phyloP scores from a whole-genome alignment of 2,329 filamentous ascomycete genomes.

The Aspergillus clavatus region DNA sequence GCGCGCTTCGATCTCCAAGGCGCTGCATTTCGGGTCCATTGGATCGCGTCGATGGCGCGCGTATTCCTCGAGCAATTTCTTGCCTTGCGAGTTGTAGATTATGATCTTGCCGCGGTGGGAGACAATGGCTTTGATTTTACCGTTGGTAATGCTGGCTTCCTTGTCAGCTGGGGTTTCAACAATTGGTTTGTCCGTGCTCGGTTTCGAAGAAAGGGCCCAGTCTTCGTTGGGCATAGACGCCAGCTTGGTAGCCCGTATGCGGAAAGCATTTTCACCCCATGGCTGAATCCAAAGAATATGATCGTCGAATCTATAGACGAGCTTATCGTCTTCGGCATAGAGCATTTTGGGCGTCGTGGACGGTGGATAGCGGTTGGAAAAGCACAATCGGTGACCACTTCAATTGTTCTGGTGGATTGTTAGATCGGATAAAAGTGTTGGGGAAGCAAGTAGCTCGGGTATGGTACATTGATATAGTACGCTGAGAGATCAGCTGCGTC shows the following conservation, averaged over 20 bases:
- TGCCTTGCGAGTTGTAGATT: slow-evolving; percentile 42
- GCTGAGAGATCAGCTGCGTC: neutral
- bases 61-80: slow-evolving; percentile 51
- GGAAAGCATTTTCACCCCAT: slow-evolving; percentile 38
- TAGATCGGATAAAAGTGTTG: neutral
- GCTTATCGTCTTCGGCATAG: slow-evolving; percentile 29
- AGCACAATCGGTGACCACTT: neutral
- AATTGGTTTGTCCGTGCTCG: slow-evolving; percentile 8
- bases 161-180: slow-evolving; percentile 17
- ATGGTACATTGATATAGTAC: neutral
- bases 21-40: slow-evolving; percentile 55
- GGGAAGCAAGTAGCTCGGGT: neutral
- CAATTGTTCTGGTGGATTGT: neutral
- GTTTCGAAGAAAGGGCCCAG: slow-evolving; percentile 32
- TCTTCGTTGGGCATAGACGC: slow-evolving; percentile 32
- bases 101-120: slow-evolving; percentile 48
- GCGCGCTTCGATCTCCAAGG: slow-evolving; percentile 53
- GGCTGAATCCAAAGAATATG: slow-evolving; percentile 37
- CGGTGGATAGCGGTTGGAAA: neutral
- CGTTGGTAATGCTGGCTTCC: slow-evolving; percentile 45
- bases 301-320: slow-evolving; percentile 36
- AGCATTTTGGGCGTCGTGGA: slow-evolving; percentile 22
- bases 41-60: slow-evolving; percentile 48
- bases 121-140: slow-evolving; percentile 46
- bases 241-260: slow-evolving; percentile 36